A percentile compares a stretch with the other conserved stretches of the same genome.
phyloP scores from a whole-genome alignment of 2,329 filamentous ascomycete genomes.

The Alternaria brassicicola region DNA sequence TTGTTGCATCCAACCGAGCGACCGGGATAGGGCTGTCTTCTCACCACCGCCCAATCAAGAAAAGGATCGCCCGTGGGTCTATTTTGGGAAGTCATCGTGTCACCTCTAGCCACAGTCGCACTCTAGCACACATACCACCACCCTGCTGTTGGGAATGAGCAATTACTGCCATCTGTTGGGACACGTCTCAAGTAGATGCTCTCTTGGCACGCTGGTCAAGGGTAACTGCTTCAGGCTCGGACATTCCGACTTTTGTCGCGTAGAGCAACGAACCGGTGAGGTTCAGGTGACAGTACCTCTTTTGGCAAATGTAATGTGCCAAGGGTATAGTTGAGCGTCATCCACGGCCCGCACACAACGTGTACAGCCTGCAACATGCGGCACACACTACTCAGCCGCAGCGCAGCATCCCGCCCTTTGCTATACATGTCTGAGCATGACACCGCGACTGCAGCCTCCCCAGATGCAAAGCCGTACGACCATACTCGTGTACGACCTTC shows the following conservation, averaged over 20 bases:
- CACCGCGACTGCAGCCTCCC: background rate
- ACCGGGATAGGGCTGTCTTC: conserved; percentile 30
- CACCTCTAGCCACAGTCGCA: conserved; percentile 9
- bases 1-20: conserved; percentile 37
- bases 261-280: background rate
- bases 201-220: conserved; percentile 10
- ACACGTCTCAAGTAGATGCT: conserved; percentile 11
- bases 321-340: background rate
- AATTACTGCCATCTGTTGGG: conserved; percentile 6
- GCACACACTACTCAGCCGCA: background rate
- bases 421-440: background rate
- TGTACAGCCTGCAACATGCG: conserved; percentile 2
- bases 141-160: conserved; percentile 14
- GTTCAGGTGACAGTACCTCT: background rate
- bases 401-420: background rate
- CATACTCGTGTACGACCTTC: conserved; percentile 7
- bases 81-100: conserved; percentile 21
- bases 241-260: background rate
- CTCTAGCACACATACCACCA: conserved; percentile 7
- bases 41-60: conserved; percentile 22
- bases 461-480: background rate
- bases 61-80: conserved; percentile 25
- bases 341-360: background rate
- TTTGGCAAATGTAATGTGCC: background rate
- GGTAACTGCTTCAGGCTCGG: background rate